Evolutionary conservation across 2,329 filamentous ascomycete species (phyloP).

Genomic region (Botrytis aclada): DNA sequence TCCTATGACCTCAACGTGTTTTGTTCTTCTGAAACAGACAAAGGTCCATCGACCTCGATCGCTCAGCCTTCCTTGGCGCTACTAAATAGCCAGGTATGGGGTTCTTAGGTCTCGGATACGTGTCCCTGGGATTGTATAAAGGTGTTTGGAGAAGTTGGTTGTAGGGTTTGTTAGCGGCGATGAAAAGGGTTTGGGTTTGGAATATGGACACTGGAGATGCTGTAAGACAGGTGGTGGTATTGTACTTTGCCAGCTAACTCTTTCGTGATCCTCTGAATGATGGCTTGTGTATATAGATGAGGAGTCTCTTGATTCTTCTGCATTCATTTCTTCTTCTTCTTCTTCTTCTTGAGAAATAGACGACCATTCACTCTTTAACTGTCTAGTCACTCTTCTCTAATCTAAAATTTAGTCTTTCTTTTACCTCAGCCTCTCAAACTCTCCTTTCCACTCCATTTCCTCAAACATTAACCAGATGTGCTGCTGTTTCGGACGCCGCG

Average conservation of each 20-base stretch:
- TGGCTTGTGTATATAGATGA: background rate
- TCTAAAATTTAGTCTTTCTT: background rate
- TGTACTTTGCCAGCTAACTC: background rate
- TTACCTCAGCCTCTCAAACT: background rate
- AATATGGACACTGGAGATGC: background rate
- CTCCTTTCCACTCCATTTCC: too few relatives aligned
- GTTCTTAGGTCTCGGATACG: background rate
- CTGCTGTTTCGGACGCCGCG: background rate
- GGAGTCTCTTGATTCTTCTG: background rate
- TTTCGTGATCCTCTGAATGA: background rate
- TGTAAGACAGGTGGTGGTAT: background rate
- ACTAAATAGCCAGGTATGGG: background rate
- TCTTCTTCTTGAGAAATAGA: background rate
- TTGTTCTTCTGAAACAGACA: background rate
- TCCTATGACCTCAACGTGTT: background rate
- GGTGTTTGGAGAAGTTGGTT: background rate
- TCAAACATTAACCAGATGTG: background rate
- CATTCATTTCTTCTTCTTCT: background rate
- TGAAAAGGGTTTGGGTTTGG: background rate
- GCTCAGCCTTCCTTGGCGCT: background rate
- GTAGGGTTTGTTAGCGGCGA: background rate
- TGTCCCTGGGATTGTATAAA: background rate
- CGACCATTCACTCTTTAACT: background rate
- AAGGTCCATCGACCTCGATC: background rate
- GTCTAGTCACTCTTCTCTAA: background rate